Conservation (phyloP, 768 basidiomycete genomes). For the Termitomyces sp. region DNA sequence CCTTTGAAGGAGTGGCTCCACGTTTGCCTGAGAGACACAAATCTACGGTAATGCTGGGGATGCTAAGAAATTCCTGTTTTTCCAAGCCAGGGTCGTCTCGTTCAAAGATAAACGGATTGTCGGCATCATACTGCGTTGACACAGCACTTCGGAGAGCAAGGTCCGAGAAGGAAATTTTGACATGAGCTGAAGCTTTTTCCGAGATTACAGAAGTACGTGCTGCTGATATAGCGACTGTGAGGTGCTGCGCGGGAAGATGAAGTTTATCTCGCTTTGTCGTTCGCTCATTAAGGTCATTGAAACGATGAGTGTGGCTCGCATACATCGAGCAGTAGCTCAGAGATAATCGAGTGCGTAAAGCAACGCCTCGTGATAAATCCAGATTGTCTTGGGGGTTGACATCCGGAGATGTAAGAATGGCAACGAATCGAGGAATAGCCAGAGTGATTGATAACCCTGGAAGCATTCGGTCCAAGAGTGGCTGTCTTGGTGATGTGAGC, state of each 20-base stretch:
- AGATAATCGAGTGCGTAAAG: slow-evolving; percentile 47
- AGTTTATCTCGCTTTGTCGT: slow-evolving; percentile 48
- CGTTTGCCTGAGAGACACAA: slow-evolving; percentile 22
- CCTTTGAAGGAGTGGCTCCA: slow-evolving; percentile 12
- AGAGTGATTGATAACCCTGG: slow-evolving; percentile 50
- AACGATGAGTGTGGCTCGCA: slow-evolving; percentile 29
- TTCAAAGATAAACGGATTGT: slow-evolving; percentile 56
- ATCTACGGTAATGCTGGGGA: slow-evolving; percentile 24
- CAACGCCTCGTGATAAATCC: slow-evolving; percentile 65
- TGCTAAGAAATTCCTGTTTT: slow-evolving; percentile 38
- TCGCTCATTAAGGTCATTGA: slow-evolving; percentile 27
- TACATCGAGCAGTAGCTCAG: slow-evolving; percentile 51
- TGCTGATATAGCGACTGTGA: slow-evolving; percentile 38
- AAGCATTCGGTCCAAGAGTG: slow-evolving; percentile 39
- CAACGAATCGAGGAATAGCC: slow-evolving; percentile 53
- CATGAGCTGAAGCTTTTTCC: slow-evolving; percentile 32
- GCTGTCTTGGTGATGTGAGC: slow-evolving; percentile 5
- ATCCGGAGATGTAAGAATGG: slow-evolving; percentile 75
- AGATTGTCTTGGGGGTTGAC: slow-evolving; percentile 66
- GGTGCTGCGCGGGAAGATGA: slow-evolving; percentile 44
- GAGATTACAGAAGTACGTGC: slow-evolving; percentile 27
- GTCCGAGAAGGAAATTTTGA: slow-evolving; percentile 40
- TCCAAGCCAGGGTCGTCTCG: slow-evolving; percentile 40
- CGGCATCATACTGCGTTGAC: slow-evolving; percentile 60
- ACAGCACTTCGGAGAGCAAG: slow-evolving; percentile 54